These are phyloP conservation scores for Zelopaecilomyces penicillatus DNA, from an alignment of 2,329 filamentous ascomycete species.

Conservation along the genomic window DNA sequence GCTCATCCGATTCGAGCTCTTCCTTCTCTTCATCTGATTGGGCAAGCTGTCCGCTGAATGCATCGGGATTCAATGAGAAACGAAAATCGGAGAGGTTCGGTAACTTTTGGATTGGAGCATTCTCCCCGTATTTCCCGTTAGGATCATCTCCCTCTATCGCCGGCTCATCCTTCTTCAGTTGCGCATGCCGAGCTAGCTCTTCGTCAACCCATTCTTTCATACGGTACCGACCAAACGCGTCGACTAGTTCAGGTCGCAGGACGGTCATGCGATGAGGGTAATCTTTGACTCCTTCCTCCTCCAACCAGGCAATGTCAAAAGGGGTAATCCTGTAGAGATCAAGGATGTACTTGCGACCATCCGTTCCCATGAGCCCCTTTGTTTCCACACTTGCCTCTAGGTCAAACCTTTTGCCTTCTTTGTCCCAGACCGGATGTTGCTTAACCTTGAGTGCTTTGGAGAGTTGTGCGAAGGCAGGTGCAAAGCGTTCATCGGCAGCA, in stretches of 20 bases:
- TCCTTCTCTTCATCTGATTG: constrained; percentile 86
- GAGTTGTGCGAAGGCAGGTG: constrained; percentile 75
- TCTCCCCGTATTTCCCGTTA: constrained; percentile 40
- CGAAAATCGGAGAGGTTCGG: constrained; percentile 83
- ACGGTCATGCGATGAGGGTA: constrained; percentile 98
- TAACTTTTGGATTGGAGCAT: too few species aligned
- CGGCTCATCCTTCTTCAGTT: constrained; percentile 20
- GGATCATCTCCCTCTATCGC: constrained; percentile 33
- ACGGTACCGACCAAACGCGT: constrained; percentile 74
- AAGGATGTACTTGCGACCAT: constrained; percentile 94
- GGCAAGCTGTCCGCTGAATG: constrained; percentile 84
- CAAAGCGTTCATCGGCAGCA: constrained; percentile 81
- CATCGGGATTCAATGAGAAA: constrained; percentile 87
- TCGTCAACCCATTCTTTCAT: constrained; percentile 82
- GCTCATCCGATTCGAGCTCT: constrained; percentile 74
- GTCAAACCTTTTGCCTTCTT: constrained; percentile 82
- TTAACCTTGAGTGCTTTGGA: constrained; percentile 88
- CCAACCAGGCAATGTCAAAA: constrained; percentile 82
- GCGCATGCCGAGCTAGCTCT: constrained; percentile 58
- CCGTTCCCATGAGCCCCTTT: constrained; percentile 93
- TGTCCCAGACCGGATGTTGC: constrained; percentile 96
- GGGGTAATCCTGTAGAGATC: constrained; percentile 94
- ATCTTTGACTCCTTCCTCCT: constrained; percentile 53
- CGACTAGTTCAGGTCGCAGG: constrained; percentile 80
- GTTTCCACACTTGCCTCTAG: constrained; percentile 95